Conservation (phyloP, 345 rosid genomes). For the Carallia brachiata region DNA sequence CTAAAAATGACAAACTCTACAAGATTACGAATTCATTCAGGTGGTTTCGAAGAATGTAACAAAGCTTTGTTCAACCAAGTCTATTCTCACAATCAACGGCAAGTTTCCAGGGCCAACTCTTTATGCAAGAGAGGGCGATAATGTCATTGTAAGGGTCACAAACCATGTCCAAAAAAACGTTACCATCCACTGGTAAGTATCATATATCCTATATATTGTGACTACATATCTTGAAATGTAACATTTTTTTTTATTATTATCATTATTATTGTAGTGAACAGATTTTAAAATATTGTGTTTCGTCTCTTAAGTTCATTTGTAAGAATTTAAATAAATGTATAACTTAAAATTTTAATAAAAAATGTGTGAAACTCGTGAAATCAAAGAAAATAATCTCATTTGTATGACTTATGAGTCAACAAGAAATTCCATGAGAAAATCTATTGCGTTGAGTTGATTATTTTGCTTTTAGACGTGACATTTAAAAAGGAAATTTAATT, state of each 20-base stretch:
- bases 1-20: neutral
- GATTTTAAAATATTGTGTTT: too few relatives aligned
- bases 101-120: constrained; percentile 74
- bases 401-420: too few relatives aligned
- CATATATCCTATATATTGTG: neutral
- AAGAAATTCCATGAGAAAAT: too few relatives aligned
- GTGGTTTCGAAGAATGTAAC: constrained; percentile 55
- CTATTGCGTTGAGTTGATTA: too few relatives aligned
- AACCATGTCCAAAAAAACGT: constrained; percentile 58
- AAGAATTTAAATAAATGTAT: neutral
- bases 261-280: too few relatives aligned
- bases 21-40: constrained; percentile 25
- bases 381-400: too few relatives aligned
- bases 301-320: neutral
- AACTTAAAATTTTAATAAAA: too few relatives aligned
- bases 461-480: too few relatives aligned
- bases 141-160: constrained; percentile 50
- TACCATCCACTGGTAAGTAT: constrained; percentile 67
- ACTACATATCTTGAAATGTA: too few relatives aligned
- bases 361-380: too few relatives aligned
- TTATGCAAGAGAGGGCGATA: constrained; percentile 66
- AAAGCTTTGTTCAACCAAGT: constrained; percentile 62
- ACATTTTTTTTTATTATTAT: too few relatives aligned
- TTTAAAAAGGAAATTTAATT: neutral
- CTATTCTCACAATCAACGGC: constrained; percentile 58